Base-by-base conservation (phyloP, 75 land plant genomes). In the Gnetum montanum region DNA sequence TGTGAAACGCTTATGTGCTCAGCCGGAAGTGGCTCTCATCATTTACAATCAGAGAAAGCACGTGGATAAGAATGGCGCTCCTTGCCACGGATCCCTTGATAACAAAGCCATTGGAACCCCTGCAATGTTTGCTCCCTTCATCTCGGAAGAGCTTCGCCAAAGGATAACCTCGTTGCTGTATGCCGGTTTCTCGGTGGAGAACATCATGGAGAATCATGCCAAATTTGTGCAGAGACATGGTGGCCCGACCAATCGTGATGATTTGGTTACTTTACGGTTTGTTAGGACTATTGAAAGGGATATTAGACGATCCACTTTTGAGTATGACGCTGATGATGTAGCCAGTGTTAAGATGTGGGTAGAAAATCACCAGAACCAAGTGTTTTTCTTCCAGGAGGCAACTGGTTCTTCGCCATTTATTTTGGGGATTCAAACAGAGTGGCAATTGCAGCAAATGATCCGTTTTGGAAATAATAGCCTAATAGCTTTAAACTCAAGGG, bases 401-500 rank as follows among this genome's bases (percentile, higher is more conserved):
- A 63, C 80, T 57, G 65, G 76, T 44, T 54, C 70, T n/a, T 72
- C 64, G 4, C 65, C 82, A 45, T 75, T 88, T 28, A 60, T 65
- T 33, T 47, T 84, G 45, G 88, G 88, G 19, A 72, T 88, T 56
- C 94, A 88, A 58, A 78, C 94, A 30, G 85, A 84, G 43, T 88
- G 94, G 94, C 88, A 88, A 65, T 47, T 81, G 58, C 85, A 88
- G 40, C 79, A 81, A 57, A 84, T 88, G 94, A 71, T 84, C 54
- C 71, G 72, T 4, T 88, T 78, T 69, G 94, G 85, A 5, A 78
- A 88, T 43, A 54, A 54, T 29, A 70, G 73, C 31, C 69, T 79
- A 22, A 7, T 88, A 8, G 82, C 76, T 20, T 72, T 63, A 19
- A 74, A 81, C 79, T 85, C 94, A 19, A 81, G 66, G 23, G 75